A percentile compares a stretch with the other conserved stretches of the same genome.
Conservation (phyloP, 805 yeast genomes). For the Teunomyces lycoperdinae region DNA sequence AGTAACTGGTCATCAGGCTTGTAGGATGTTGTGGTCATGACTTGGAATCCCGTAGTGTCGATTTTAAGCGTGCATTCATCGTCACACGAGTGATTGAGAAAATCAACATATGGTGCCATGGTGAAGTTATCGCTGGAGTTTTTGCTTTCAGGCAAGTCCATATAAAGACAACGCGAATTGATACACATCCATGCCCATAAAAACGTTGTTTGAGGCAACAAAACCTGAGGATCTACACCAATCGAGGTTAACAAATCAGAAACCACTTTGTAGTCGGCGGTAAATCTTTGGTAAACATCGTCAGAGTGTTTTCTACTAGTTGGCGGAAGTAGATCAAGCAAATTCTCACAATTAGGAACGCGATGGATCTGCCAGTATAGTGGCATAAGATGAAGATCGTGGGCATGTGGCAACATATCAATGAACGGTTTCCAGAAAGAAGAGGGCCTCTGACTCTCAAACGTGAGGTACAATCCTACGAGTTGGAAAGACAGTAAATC, state of each 20-base stretch:
- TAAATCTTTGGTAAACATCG: slow-evolving; percentile 42
- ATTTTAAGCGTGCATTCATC: slow-evolving; percentile 53
- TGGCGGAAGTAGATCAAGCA: slow-evolving; percentile 43
- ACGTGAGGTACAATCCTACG: slow-evolving; percentile 45
- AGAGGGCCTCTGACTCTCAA: slow-evolving; percentile 39
- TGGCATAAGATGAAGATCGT: slow-evolving; percentile 59
- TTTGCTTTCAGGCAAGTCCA: slow-evolving; percentile 57
- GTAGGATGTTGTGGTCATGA: slow-evolving; percentile 30
- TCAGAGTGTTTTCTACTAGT: slow-evolving; percentile 38
- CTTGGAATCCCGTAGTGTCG: slow-evolving; percentile 50
- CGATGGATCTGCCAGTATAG: slow-evolving; percentile 53
- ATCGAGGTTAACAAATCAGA: slow-evolving; percentile 17
- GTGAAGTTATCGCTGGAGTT: slow-evolving; percentile 68
- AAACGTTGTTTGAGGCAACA: slow-evolving; percentile 25
- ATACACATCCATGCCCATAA: slow-evolving; percentile 83
- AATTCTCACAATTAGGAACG: slow-evolving; percentile 18
- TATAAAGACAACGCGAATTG: slow-evolving; percentile 87
- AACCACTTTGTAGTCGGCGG: slow-evolving; percentile 44
- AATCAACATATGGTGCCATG: slow-evolving; percentile 88
- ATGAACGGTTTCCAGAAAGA: slow-evolving; percentile 73
- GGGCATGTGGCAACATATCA: slow-evolving; percentile 54
- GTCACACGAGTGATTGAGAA: slow-evolving; percentile 67
- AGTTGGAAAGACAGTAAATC: slow-evolving; percentile 59
- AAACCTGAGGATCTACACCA: neutral
- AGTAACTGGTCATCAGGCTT: slow-evolving; percentile 54